Evolutionary conservation across 2,329 filamentous ascomycete species (phyloP), one percentile per base, ranked within the genome.

Genomic region (Botrytis sinoallii): DNA sequence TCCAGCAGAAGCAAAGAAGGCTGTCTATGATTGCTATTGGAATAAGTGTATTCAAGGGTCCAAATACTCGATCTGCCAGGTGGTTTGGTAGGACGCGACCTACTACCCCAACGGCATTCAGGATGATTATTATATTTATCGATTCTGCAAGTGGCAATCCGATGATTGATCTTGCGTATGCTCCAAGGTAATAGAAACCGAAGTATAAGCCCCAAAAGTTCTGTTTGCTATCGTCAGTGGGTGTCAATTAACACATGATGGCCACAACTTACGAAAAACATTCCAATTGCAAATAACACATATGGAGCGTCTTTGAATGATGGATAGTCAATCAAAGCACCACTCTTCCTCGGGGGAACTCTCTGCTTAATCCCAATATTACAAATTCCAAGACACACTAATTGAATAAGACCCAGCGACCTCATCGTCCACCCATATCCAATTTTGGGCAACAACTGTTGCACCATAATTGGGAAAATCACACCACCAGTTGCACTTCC

Each of bases 1-100:
- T 84, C 88, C 88, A 90, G 76, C 80, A 82, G 77, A 84, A 86
- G 5, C 83, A 84, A 3, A 81, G 57, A 12, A 79, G n/a, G 1
- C 75, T 77, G 8, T 74, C 74, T 10, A 82, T 75, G 18, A 85
- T 74, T 20, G 84, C 81, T 60, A 84, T 83, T 0, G 86, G 83
- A 59, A 86, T 83, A 60, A 88, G 78, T 8, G 85, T 81, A 77
- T 89, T 90, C 69, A 89, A 78, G 0, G 86, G 85, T 1, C 88
- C 88, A 10, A 85, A 81, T 71, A 82, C 85, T 46, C 81, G 81
- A 78, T 88, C 87, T 4, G 87, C 85, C 10, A 86, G 75, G 59
- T 82, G 81, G 66, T 83, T 84, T 0, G 86, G 86, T 14, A 87
- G 77, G 9, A 88, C 75, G 3, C 87, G 85, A 38, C 85, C 86